Evolutionary conservation across 129 eudicot genomes (phyloP).

Genomic region (Calendula officinalis): DNA sequence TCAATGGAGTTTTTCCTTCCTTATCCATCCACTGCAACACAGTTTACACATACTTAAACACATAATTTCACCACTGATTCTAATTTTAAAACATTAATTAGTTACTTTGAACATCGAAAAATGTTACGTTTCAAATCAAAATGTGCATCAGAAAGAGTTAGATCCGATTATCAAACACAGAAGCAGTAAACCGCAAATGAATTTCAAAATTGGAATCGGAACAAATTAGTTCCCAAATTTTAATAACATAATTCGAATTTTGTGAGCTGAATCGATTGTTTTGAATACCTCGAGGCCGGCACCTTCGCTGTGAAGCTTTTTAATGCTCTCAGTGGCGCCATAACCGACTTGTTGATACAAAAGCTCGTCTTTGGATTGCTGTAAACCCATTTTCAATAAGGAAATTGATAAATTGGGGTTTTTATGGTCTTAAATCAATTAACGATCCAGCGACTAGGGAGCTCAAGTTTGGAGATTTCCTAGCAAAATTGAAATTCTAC

Average conservation of each 20-base stretch:
- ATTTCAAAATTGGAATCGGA: background rate
- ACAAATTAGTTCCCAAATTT: constrained; percentile 7
- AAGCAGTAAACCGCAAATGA: background rate
- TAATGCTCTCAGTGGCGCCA: constrained; percentile 64
- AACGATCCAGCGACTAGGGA: constrained; percentile 16
- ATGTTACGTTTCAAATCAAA: constrained; percentile 13
- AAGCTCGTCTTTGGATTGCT: constrained; percentile 82
- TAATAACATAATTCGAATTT: background rate
- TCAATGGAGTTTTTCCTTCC: constrained; percentile 89
- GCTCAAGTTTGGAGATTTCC: background rate
- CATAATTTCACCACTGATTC: constrained; percentile 12
- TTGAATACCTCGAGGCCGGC: constrained; percentile 85
- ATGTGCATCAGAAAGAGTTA: background rate
- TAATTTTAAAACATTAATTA: background rate
- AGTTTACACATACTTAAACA: constrained; percentile 3
- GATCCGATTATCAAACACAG: background rate
- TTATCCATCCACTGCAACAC: constrained; percentile 71
- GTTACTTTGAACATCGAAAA: background rate
- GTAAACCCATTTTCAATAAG: constrained; percentile 53
- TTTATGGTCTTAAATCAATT: background rate
- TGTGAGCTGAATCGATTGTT: background rate
- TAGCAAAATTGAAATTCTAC: constrained; percentile 13
- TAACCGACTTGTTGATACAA: constrained; percentile 70
- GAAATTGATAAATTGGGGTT: constrained; percentile 24
- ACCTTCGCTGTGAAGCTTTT: constrained; percentile 65